These are phyloP conservation scores for Nakazawaea holstii DNA, from an alignment of 805 yeast species.

Conservation along the genomic window DNA sequence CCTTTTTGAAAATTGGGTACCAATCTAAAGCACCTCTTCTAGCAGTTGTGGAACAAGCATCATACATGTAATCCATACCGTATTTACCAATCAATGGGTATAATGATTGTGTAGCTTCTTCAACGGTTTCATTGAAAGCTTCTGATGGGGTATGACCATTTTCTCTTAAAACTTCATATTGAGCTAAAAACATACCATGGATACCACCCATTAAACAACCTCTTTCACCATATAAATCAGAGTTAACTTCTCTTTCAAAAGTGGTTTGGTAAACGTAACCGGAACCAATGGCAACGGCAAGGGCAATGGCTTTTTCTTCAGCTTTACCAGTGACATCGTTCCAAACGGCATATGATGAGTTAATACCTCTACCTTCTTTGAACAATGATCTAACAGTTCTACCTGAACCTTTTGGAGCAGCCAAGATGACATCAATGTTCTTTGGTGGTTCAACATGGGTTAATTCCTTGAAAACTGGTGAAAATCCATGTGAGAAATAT, in stretches of 20 bases:
- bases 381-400: constrained; percentile 98
- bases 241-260: constrained; percentile 98
- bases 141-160: constrained; percentile 99
- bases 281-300: constrained; percentile 98
- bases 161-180: constrained; percentile 99
- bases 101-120: constrained; percentile 98
- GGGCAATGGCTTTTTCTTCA: constrained; percentile 97
- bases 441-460: constrained; percentile 95
- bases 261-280: constrained; percentile 99
- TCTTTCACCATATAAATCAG: constrained; percentile 99
- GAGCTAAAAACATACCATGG: constrained; percentile 99
- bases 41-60: constrained; percentile 99
- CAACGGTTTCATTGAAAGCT: constrained; percentile 99
- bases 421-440: constrained; percentile 94
- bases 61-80: constrained; percentile 99
- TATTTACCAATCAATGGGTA: constrained; percentile 98
- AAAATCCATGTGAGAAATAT: constrained; percentile 99
- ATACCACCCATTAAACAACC: constrained; percentile 99
- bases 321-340: constrained; percentile 99
- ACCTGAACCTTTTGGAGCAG: constrained; percentile 99
- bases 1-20: constrained; percentile 99
- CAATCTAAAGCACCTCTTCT: constrained; percentile 99
- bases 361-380: constrained; percentile 99
- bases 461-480: constrained; percentile 97
- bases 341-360: constrained; percentile 99